Base-by-base conservation (phyloP, 169 alveolate species). In the Plasmodium gaboni region DNA sequence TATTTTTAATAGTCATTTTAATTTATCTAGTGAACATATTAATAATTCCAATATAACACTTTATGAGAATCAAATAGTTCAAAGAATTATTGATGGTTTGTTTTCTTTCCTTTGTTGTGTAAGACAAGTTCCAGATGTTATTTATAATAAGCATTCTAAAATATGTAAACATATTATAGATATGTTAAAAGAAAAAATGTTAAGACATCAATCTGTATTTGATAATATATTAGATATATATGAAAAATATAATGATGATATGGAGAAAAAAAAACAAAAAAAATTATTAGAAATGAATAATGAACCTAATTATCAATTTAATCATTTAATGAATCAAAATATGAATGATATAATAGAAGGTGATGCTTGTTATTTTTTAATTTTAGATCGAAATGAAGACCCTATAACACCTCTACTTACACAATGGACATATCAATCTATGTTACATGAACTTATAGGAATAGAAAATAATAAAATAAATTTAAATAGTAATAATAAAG, bases 371-470 rank as follows among this genome's bases (percentile, higher is more conserved):
- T 80, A 95, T 32, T 73, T 98, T 87, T 71, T 98, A 32, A 83
- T 98, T 55, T 59, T 96, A 51, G 99, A 98, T 93, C 93, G 99
- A 89, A 96, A 97, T 92, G 99, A 97, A 91, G 99, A 98, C 63
- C 99, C 99, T n/a, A 95, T 98, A 2, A 97, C 99, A 9, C 99
- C 99, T 24, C 73, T 98, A 80, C 92, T 98, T 73, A 97, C 97
- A 91, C 98, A 98, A 78, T 98, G 99, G 99, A 98, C 99, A 0
- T 98, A 98, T 91, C 97, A 85, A 83, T 98, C 99, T 10, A 97
- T 98, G 99, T 93, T 98, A n/a, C 99, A 98, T 91, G 99, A 98
- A 92, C 74, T 97, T 32, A 73, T 98, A 13, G 98, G 97, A 4
- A 96, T 97, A 17, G 91, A 96, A 17, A 95, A 96, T 65, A 97